Conservation (phyloP, 2,329 filamentous ascomycete species). For the Trichophyton schoenleinii region DNA sequence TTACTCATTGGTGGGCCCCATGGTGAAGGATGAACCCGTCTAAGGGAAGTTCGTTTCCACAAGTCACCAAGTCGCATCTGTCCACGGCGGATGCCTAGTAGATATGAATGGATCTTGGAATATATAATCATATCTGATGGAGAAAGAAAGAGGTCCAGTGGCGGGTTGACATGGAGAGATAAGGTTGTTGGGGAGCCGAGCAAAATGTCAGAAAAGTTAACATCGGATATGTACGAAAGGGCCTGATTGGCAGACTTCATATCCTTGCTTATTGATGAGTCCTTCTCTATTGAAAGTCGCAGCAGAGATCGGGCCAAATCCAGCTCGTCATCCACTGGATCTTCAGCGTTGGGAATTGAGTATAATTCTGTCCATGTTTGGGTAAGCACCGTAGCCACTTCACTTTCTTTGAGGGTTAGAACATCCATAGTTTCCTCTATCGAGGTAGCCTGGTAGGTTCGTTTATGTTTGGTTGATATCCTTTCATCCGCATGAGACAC, state of each 20-base stretch:
- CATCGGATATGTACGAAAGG: constrained; percentile 28
- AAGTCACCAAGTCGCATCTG: constrained; percentile 73
- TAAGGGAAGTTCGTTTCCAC: constrained; percentile 72
- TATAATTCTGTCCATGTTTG: constrained; percentile 69
- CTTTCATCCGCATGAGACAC: constrained; percentile 75
- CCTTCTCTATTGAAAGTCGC: constrained; percentile 43
- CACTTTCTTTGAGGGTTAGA: constrained; percentile 69
- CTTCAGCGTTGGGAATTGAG: constrained; percentile 66
- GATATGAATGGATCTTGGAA: constrained; percentile 72
- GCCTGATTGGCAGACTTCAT: constrained; percentile 15
- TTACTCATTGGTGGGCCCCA: constrained; percentile 52
- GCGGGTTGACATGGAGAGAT: constrained; percentile 60
- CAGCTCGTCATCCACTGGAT: constrained; percentile 58
- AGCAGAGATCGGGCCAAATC: constrained; percentile 71
- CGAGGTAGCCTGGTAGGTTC: constrained; percentile 26
- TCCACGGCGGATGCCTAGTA: constrained; percentile 71
- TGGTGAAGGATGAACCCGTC: constrained; percentile 64
- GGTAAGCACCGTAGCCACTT: constrained; percentile 63
- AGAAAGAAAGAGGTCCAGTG: constrained; percentile 77
- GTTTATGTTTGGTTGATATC: constrained; percentile 59
- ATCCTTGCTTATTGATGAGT: constrained; percentile 13
- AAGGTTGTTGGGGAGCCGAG: constrained; percentile 65
- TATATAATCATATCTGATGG: constrained; percentile 65
- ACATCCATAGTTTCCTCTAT: constrained; percentile 42
- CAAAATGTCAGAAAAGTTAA: constrained; percentile 62